A percentile compares a stretch with the other conserved stretches of the same genome.
Conservation (phyloP, 2,329 filamentous ascomycete genomes). For the Sporothrix dimorphospora region DNA sequence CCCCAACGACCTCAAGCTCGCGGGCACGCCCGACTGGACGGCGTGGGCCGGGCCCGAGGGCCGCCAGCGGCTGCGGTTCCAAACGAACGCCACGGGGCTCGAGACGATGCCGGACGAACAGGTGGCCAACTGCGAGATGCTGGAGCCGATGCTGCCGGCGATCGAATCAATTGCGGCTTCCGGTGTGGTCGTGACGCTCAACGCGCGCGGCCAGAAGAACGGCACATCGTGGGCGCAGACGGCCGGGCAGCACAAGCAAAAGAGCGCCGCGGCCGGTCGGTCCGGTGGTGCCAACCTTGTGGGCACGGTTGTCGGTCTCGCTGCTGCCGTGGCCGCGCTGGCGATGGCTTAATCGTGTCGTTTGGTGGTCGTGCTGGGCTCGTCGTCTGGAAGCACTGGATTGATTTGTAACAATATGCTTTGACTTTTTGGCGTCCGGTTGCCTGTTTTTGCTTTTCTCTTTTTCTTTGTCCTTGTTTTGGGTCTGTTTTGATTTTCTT, state of each 20-base stretch:
- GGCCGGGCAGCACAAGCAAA: slow-evolving; percentile 19
- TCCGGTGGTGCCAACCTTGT: background rate
- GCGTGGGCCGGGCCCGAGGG: slow-evolving; percentile 43
- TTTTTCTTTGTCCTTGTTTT: background rate
- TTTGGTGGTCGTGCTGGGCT: background rate
- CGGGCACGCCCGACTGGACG: slow-evolving; percentile 55
- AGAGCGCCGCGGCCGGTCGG: slow-evolving; percentile 8
- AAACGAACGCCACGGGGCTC: slow-evolving; percentile 46
- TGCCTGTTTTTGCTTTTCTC: background rate
- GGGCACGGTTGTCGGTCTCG: background rate
- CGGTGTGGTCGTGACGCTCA: slow-evolving; percentile 32
- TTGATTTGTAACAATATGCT: slow-evolving; percentile 12
- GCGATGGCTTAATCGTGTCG: background rate
- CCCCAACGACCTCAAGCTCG: slow-evolving; percentile 58
- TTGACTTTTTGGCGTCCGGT: background rate
- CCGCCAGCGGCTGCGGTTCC: slow-evolving; percentile 46
- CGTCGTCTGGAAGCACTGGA: background rate
- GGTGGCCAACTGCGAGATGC: slow-evolving; percentile 36
- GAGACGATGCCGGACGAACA: slow-evolving; percentile 47
- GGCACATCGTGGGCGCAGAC: slow-evolving; percentile 31
- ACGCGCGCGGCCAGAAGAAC: slow-evolving; percentile 29
- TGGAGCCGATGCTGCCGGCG: slow-evolving; percentile 36
- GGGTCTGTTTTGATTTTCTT: background rate
- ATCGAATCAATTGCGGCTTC: slow-evolving; percentile 34
- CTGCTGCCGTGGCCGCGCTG: slow-evolving; percentile 8